Evolutionary conservation across 2,329 filamentous ascomycete genomes (phyloP), one percentile per base, ranked within the genome.

Genomic region (Aspergillus proliferans): DNA sequence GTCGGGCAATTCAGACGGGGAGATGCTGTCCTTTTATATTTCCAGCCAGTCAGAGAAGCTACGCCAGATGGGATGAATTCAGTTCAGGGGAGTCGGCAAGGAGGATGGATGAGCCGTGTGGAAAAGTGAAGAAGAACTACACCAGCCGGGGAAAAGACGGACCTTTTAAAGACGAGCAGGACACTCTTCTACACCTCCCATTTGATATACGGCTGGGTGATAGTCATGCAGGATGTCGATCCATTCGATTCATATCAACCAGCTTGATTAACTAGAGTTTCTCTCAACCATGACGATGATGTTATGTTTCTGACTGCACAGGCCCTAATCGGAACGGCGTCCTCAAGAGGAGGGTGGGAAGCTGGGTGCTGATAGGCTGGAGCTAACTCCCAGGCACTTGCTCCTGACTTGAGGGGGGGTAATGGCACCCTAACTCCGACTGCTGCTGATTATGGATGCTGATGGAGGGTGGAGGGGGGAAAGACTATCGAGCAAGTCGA

Each of bases 181-280:
- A 60, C 61, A 57, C 56, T 58, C 56, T 68, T 53, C 64, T 66
- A 62, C 60, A 64, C 54, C 61, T 71, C 67, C 68, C 66, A 72
- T 71, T 72, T 71, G 69, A 71, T 69, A 69, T 67, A 62, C 63
- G 62, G 63, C 61, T 63, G 60, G 60, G 63, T 26, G 28, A 59
- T 62, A 66, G 70, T 72, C 70, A 72, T 72, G 70, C 70, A 72
- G 65, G 64, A 58, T 60, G 68, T 69, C 67, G 68, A 71, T 71
- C 69, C 61, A 63, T 60, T 36, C 18, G 38, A 40, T 19, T 40
- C 38, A 40, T 40, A 19, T 40, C 38, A 40, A 40, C 18, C 38
- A 12, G 18, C 38, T 40, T 56, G 52, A 40, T 21, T 40, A 40
- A 10, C 38, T 40, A 12, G 38, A 40, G 38, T 22, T 22, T 40